Percentiles rank a stretch among this genome's conserved stretches.
These are phyloP conservation scores for Naegleria gruberi DNA, from an alignment of 208 protist species.

Conservation along the genomic window DNA sequence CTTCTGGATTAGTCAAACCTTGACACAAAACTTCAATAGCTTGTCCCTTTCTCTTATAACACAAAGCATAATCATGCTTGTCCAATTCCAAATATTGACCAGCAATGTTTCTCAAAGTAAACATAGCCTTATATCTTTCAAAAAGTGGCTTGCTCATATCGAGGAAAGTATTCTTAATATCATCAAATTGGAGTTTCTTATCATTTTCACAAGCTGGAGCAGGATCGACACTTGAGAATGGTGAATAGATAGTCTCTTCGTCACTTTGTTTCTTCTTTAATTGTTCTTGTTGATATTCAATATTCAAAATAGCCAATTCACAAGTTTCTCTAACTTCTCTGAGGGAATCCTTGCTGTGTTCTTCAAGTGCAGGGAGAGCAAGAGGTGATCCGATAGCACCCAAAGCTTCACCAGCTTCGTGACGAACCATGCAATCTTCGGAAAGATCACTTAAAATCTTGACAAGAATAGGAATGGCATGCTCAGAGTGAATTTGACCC, in stretches of 20 bases:
- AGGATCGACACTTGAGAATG: slow-evolving; percentile 25
- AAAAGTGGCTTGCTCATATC: slow-evolving; percentile 65
- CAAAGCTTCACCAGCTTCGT: slow-evolving; percentile 64
- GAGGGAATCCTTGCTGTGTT: slow-evolving; percentile 36
- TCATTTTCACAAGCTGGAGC: not conserved
- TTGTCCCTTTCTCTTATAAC: slow-evolving; percentile 32
- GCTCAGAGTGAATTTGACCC: slow-evolving; percentile 79
- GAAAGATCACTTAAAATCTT: slow-evolving; percentile 51
- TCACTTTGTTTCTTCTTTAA: not conserved
- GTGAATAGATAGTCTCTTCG: not conserved
- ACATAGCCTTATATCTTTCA: slow-evolving; percentile 90
- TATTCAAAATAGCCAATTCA: slow-evolving; percentile 58
- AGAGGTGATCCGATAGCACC: not conserved
- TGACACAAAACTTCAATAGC: slow-evolving; percentile 65
- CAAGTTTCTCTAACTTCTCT: slow-evolving; percentile 83
- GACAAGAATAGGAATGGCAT: slow-evolving; percentile 64
- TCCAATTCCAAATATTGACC: not conserved
- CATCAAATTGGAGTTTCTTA: not conserved
- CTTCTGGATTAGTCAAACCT: slow-evolving; percentile 56
- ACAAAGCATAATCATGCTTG: not conserved
- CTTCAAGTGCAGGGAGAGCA: slow-evolving; percentile 31
- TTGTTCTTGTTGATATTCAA: slow-evolving; percentile 26
- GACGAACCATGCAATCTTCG: slow-evolving; percentile 86
- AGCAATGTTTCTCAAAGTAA: slow-evolving; percentile 78
- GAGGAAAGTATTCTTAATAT: not conserved